Evolutionary conservation across 768 basidiomycete genomes (phyloP).

Genomic region (Jaapia argillacea): DNA sequence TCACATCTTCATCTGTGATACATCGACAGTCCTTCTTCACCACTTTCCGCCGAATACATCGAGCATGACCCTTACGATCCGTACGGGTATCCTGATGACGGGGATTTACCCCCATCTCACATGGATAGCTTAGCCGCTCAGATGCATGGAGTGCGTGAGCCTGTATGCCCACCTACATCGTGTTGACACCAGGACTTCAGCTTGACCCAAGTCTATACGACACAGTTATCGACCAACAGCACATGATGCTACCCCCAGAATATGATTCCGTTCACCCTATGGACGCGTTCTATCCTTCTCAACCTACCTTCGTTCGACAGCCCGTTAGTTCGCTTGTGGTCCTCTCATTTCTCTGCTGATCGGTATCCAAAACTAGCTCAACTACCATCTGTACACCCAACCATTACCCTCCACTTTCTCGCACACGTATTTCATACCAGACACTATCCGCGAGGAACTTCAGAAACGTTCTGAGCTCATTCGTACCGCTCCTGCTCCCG

Average conservation of each 20-base stretch:
- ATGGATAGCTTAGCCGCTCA: constrained; percentile 20
- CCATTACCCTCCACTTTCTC: constrained; percentile 47
- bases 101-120: constrained; percentile 14
- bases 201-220: constrained; percentile 12
- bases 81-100: constrained; percentile 13
- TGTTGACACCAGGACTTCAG: constrained; percentile 12
- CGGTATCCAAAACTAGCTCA: constrained; percentile 39
- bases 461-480: constrained; percentile 36
- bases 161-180: constrained; percentile 1
- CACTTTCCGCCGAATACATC: constrained; percentile 13
- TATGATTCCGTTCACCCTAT: neutral
- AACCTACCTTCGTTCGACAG: constrained; percentile 47
- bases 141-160: constrained; percentile 21
- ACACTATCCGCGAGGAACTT: constrained; percentile 55
- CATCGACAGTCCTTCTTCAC: no score
- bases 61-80: constrained; percentile 21
- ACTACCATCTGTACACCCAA: constrained; percentile 88
- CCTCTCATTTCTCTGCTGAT: constrained; percentile 3
- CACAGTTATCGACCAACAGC: constrained; percentile 3
- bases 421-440: constrained; percentile 76
- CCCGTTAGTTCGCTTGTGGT: constrained; percentile 40
- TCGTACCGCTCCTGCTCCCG: constrained; percentile 26
- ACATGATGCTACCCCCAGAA: neutral
- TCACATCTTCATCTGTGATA: neutral
- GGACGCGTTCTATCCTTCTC: constrained; percentile 13